Base-by-base conservation (phyloP, 2,329 filamentous ascomycete genomes). In the Epichloe festucae region DNA sequence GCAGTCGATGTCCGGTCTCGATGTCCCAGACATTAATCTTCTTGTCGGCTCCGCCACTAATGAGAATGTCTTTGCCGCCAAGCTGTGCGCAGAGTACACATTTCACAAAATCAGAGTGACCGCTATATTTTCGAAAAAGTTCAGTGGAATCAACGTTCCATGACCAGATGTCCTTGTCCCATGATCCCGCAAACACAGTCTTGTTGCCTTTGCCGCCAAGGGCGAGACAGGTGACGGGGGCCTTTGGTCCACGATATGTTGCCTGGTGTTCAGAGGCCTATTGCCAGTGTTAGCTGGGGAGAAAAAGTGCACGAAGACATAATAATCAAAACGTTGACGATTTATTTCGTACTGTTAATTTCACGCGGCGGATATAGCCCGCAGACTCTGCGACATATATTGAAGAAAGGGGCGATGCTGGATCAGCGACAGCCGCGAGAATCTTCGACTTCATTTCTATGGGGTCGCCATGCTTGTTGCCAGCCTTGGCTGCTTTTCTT, bases 71-170 rank as follows among this genome's bases (percentile, higher is more conserved):
- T 54, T 77, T 79, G 31, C 76, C 81, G 15, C 73, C 71, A 5
- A 94, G 61, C 23, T 70, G 76, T 12, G 78, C 73, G 58, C 77
- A 81, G 14, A 85, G 69, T 3, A 97, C 71, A 4, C 85, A 76
- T 69, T 96, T 96, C 60, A 98, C 86, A 63, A 98, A 98, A 69
- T 98, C 93, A 2, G 78, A 74, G 66, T 97, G 91, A 4, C 89
- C 89, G 53, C 77, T 76, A 58, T 83, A 89, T 56, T 75, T 82
- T 55, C 71, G 75, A n/a, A 71, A 73, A 1, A 72, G 68, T 34
- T 72, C 65, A 43, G 72, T 73, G 3, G 79, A 79, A 17, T 75
- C 70, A 35, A 84, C 70, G 60, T 87, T 76, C 86, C 89, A 96
- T 35, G 85, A 86, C 83, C 89, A 95, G 53, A 97, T 78, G 19